Conservation (phyloP, 176 grass and related monocot species). For the Elymus sibiricus region DNA sequence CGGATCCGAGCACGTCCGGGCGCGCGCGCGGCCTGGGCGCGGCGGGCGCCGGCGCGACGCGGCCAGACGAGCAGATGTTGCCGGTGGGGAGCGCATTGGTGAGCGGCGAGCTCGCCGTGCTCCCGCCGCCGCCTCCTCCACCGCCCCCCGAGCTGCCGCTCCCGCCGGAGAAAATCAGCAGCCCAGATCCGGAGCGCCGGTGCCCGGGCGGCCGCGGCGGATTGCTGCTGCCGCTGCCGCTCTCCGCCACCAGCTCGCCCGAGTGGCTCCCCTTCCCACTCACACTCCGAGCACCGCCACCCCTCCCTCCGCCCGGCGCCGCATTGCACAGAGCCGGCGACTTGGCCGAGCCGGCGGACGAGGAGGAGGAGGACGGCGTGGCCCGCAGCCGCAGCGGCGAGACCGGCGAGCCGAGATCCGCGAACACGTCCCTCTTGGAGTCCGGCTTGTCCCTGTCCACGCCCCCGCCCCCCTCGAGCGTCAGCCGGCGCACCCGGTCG, state of each 20-base stretch:
- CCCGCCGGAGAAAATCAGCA: slow-evolving; percentile 42
- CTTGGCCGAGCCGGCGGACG: slow-evolving; percentile 36
- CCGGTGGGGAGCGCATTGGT: slow-evolving; percentile 62
- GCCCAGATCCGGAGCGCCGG: slow-evolving; percentile 45
- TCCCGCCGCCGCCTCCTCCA: slow-evolving; percentile 8
- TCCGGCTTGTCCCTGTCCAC: slow-evolving; percentile 53
- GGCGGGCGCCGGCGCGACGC: slow-evolving; percentile 13
- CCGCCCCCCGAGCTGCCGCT: slow-evolving; percentile 26
- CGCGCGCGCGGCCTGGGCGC: slow-evolving; percentile 26
- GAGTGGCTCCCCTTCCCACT: slow-evolving; percentile 25
- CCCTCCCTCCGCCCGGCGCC: neutral
- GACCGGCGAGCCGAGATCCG: slow-evolving; percentile 53
- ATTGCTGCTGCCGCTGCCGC: neutral
- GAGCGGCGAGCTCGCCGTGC: slow-evolving; percentile 55
- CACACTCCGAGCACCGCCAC: neutral
- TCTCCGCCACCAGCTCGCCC: slow-evolving; percentile 47
- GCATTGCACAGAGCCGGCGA: slow-evolving; percentile 27
- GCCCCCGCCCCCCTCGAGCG: neutral
- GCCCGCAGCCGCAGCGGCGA: slow-evolving; percentile 56
- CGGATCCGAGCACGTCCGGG: slow-evolving; percentile 56
- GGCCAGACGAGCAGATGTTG: slow-evolving; percentile 57
- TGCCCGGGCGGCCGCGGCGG: slow-evolving; percentile 27
- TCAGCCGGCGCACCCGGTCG: slow-evolving; percentile 29
- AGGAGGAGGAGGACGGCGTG: slow-evolving; percentile 31
- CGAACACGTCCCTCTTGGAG: slow-evolving; percentile 40